A percentile compares a stretch with the other conserved stretches of the same genome.
These are phyloP conservation scores for Apiospora arundinis DNA, from an alignment of 2,329 filamentous ascomycete genomes.

Conservation along the genomic window DNA sequence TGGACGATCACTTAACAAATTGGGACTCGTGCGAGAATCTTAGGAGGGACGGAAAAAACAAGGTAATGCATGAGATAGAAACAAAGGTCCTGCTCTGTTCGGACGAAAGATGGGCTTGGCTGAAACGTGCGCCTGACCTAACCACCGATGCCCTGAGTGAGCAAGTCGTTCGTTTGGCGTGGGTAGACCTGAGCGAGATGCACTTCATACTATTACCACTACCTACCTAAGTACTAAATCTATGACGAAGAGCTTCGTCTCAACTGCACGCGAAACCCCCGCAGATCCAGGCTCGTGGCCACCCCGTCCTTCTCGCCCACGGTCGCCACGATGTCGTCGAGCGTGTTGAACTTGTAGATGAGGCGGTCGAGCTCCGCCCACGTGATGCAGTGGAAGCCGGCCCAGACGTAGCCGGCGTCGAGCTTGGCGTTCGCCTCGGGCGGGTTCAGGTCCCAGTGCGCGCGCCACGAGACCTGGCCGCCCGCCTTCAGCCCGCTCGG, in stretches of 20 bases:
- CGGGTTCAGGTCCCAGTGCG: not conserved
- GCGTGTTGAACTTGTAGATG: constrained; percentile 15
- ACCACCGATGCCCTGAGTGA: too few relatives aligned
- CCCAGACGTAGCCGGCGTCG: constrained; percentile 14
- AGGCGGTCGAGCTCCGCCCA: constrained; percentile 12
- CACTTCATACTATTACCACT: too few relatives aligned
- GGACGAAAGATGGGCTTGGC: too few relatives aligned
- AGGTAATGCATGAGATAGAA: not conserved
- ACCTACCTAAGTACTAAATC: too few relatives aligned
- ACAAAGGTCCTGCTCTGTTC: not conserved
- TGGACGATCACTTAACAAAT: not conserved
- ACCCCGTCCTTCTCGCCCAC: constrained; percentile 10
- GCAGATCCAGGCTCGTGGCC: not conserved
- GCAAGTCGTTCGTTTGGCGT: too few relatives aligned
- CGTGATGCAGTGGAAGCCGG: not conserved
- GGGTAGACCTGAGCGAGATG: too few relatives aligned
- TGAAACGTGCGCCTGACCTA: too few relatives aligned
- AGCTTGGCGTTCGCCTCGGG: not conserved
- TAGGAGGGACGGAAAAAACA: too few relatives aligned
- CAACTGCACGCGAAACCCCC: constrained; percentile 18
- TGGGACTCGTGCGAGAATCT: not conserved
- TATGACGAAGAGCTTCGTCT: not conserved
- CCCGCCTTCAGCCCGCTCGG: constrained; percentile 32
- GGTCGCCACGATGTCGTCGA: constrained; percentile 17
- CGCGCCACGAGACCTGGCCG: not conserved